Evolutionary conservation across 1,139 yeast species (phyloP), one percentile per base, ranked within the genome.

Genomic region (Suhomyces taliae): DNA sequence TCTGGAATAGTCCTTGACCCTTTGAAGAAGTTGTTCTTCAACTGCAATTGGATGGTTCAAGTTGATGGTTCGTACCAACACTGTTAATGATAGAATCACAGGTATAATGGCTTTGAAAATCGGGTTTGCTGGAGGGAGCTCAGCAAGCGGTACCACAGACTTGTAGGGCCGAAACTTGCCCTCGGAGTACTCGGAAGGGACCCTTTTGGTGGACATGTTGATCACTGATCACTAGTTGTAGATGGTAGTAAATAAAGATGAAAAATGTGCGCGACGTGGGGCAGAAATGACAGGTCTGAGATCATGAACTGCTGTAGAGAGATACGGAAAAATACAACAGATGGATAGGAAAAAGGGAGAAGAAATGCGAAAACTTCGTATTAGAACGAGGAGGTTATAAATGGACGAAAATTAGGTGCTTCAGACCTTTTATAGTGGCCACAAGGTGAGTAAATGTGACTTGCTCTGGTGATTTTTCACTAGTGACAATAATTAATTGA

Each of bases 1-100:
- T 37, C 69, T 69, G 52, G 74, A 66, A 67, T 87, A 89, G 49
- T 78, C 75, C 48, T 72, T 14, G 4, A 41, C 34, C 12, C 36
- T 31, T 7, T 39, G 41, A 7, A 27, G n/a, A 24, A 37, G 24
- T n/a, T 36, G 9, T 10, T 11, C 15, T 39, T 44, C 46, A 5
- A 36, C 34, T 7, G 41, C 26, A 9, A 38, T 26, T 14, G 41
- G 42, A 12, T 38, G 39, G 31, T 5, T 2, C 14, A 43, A 38
- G 27, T 14, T 15, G 39, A 33, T 10, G 42, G 33, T 38, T 8
- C 46, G 41, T 11, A 44, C 39, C 24, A 26, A 19, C 26, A 36
- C 36, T 7, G 37, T 7, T 8, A 14, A 27, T 10, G 39, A 37
- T 14, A 44, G 14, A 36, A 39, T 8, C 6, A 33, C 24, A 5